These are phyloP conservation scores for Aquilaria yunnanensis DNA, from an alignment of 345 rosid genomes.

Conservation along the genomic window DNA sequence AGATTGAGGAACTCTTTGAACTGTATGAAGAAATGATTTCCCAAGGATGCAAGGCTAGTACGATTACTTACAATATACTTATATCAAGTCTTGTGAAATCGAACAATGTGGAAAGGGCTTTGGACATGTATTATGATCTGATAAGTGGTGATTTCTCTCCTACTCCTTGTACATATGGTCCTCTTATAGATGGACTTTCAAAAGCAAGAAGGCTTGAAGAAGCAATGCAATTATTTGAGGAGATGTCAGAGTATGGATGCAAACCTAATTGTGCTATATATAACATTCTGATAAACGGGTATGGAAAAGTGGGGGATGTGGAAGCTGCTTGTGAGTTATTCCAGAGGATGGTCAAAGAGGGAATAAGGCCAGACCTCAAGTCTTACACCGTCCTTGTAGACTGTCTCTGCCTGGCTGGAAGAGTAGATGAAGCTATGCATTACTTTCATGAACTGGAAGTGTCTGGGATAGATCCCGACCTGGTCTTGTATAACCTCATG, in stretches of 20 bases:
- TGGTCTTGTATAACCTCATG: constrained; percentile 67
- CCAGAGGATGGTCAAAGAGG: constrained; percentile 64
- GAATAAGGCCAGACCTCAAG: constrained; percentile 87
- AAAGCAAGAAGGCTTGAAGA: constrained; percentile 62
- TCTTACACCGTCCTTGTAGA: constrained; percentile 78
- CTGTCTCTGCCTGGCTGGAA: constrained; percentile 58
- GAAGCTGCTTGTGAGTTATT: constrained; percentile 61
- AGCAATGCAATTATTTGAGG: constrained; percentile 67
- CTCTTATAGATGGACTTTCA: constrained; percentile 68
- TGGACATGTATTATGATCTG: constrained; percentile 68
- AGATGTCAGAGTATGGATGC: constrained; percentile 73
- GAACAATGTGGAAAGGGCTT: constrained; percentile 50
- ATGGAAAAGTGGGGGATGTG: constrained; percentile 68
- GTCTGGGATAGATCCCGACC: constrained; percentile 59
- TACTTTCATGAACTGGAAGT: constrained; percentile 63
- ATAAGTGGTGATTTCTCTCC: constrained; percentile 68
- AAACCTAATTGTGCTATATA: constrained; percentile 80
- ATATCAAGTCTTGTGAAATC: constrained; percentile 65
- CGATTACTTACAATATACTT: constrained; percentile 72
- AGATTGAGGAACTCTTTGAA: constrained; percentile 40
- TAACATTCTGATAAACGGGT: constrained; percentile 81
- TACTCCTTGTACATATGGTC: constrained; percentile 81
- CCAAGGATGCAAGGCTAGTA: constrained; percentile 52
- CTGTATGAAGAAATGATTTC: constrained; percentile 57
- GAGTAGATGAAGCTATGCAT: constrained; percentile 66